phyloP scores from a whole-genome alignment of 139 green algal genomes.

The Auxenochlorella pyrenoidosa region DNA sequence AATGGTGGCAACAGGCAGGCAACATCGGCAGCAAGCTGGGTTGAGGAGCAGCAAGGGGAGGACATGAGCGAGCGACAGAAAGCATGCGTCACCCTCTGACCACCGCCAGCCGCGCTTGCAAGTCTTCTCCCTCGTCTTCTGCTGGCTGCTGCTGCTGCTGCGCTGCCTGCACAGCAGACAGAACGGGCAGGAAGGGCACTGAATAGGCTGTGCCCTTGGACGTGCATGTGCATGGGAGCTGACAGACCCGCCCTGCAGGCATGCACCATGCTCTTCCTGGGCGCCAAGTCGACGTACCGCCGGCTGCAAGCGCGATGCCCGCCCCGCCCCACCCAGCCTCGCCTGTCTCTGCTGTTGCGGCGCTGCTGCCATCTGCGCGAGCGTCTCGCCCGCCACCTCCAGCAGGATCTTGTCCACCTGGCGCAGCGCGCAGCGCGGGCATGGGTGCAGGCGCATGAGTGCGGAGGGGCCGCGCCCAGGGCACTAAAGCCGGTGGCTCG shows the following conservation, averaged over 20 bases:
- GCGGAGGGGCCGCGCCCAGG: too few relatives aligned
- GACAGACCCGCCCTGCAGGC: background rate
- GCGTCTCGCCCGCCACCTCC: conserved; percentile 64
- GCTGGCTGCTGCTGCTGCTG: conserved; percentile 23
- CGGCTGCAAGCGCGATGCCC: background rate
- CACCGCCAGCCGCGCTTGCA: conserved; percentile 27
- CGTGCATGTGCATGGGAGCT: background rate
- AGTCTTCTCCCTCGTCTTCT: conserved; percentile 24
- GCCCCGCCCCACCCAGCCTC: background rate
- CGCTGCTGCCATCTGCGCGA: conserved; percentile 52
- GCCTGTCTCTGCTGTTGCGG: conserved; percentile 39
- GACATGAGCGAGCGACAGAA: background rate
- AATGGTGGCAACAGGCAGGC: background rate
- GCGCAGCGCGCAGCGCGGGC: background rate
- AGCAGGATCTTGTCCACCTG: conserved; percentile 75
- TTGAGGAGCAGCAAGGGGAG: background rate
- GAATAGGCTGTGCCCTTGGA: background rate
- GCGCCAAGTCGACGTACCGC: background rate
- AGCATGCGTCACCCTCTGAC: conserved; percentile 5
- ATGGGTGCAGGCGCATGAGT: background rate
- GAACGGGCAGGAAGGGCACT: background rate
- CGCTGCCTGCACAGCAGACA: background rate
- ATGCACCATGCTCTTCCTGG: background rate
- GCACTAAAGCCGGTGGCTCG: too few relatives aligned
- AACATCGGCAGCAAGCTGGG: background rate